Evolutionary conservation across 177 flowering plant genomes (phyloP).

Genomic region (Vitis hybrid): DNA sequence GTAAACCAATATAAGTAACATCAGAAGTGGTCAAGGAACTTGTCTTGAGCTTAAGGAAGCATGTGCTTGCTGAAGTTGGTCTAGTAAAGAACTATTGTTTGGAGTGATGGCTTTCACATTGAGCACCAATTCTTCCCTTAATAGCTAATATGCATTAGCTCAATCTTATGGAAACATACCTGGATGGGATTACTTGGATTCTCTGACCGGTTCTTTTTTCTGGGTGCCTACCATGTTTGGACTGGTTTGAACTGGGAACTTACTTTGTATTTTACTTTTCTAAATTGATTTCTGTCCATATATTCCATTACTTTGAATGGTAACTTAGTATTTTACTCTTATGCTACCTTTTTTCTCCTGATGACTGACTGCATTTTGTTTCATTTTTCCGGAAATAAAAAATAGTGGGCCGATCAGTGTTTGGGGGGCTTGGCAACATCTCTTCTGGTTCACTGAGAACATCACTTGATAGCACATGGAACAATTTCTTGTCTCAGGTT

Average conservation of each 20-base stretch:
- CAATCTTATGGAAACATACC: too few species aligned
- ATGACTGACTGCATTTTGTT: background rate
- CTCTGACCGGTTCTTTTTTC: too few species aligned
- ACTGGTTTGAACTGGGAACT: too few species aligned
- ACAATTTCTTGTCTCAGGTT: constrained; percentile 56
- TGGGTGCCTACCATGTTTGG: too few species aligned
- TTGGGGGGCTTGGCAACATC: constrained; percentile 36
- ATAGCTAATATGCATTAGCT: background rate
- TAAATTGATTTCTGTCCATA: background rate
- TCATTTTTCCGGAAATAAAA: constrained; percentile 5
- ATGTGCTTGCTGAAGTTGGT: too few species aligned
- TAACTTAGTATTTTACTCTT: background rate
- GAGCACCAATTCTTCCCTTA: background rate
- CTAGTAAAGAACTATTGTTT: too few species aligned
- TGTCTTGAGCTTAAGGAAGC: too few species aligned
- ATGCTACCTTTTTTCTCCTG: background rate
- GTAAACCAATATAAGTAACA: too few species aligned
- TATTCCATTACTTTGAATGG: background rate
- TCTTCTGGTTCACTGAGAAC: constrained; percentile 21
- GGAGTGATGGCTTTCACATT: constrained; percentile 1
- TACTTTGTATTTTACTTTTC: background rate
- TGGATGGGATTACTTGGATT: too few species aligned
- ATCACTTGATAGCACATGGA: constrained; percentile 23
- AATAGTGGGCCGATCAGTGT: constrained; percentile 43
- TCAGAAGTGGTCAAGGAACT: too few species aligned